These are phyloP conservation scores for Leucocoprinus leucothites DNA, from an alignment of 768 basidiomycete genomes.

Conservation along the genomic window DNA sequence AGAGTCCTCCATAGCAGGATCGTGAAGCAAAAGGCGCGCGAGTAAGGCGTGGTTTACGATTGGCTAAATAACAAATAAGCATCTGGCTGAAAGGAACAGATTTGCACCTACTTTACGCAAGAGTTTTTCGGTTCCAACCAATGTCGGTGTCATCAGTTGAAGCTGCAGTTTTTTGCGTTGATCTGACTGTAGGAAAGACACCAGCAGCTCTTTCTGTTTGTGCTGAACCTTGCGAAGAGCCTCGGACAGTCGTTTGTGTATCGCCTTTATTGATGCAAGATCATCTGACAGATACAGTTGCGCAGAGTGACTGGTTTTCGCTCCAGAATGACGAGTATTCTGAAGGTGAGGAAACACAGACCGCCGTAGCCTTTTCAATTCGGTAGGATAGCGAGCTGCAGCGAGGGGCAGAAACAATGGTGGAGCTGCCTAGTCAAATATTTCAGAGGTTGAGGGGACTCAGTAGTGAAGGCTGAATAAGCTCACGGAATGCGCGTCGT, in stretches of 20 bases:
- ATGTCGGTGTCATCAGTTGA: too few species aligned
- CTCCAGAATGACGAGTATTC: not conserved
- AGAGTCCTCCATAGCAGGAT: not conserved
- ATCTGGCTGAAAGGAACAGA: not conserved
- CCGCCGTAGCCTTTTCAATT: constrained; percentile 30
- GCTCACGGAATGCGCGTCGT: not conserved
- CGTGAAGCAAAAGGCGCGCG: not conserved
- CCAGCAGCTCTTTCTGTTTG: too few species aligned
- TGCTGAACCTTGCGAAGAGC: not conserved
- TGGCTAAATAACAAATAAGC: not conserved
- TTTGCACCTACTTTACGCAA: too few species aligned
- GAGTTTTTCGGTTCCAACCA: too few species aligned
- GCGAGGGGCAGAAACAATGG: constrained; percentile 37
- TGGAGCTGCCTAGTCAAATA: not conserved
- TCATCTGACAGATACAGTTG: not conserved
- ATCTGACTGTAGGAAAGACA: too few species aligned
- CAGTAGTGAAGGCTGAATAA: not conserved
- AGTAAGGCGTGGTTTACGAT: not conserved
- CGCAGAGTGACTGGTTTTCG: not conserved
- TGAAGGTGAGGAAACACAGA: constrained; percentile 16
- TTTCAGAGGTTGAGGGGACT: not conserved
- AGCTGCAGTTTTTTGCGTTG: too few species aligned
- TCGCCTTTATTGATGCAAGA: not conserved
- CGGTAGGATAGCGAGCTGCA: constrained; percentile 43
- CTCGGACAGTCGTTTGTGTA: not conserved